A percentile compares a stretch with the other conserved stretches of the same genome.
These are phyloP conservation scores for Monosporascus sp. DNA, from an alignment of 2,329 filamentous ascomycete genomes.

Conservation along the genomic window DNA sequence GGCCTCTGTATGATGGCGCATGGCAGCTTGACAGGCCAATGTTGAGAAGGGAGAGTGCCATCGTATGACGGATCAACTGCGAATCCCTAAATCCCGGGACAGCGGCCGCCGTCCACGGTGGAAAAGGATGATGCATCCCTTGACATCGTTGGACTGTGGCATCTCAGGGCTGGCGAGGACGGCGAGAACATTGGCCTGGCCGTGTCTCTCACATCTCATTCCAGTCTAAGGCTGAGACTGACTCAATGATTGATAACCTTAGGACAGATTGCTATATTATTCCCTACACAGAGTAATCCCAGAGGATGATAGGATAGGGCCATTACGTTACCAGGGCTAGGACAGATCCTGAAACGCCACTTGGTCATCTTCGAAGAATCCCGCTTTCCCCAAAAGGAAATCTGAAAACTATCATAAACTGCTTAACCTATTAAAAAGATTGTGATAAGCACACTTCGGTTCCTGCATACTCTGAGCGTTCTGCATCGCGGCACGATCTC, in stretches of 20 bases:
- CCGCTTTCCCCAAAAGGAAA: background rate
- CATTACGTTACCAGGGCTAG: background rate
- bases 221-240: background rate
- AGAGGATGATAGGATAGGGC: background rate
- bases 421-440: background rate
- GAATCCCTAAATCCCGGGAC: too few species aligned
- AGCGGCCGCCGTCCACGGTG: too few species aligned
- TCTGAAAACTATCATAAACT: background rate
- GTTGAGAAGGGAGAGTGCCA: too few species aligned
- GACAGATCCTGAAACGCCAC: background rate
- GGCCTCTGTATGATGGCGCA: too few species aligned
- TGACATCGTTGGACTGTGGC: background rate
- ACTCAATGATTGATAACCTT: background rate
- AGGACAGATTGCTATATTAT: background rate
- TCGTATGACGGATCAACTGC: too few species aligned
- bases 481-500: background rate
- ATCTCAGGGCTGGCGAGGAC: background rate
- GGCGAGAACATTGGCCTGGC: background rate
- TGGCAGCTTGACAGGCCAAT: too few species aligned
- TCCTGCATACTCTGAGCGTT: background rate
- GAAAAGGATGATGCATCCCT: background rate
- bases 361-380: background rate
- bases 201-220: background rate
- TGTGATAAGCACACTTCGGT: background rate
- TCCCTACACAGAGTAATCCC: background rate